Evolutionary conservation across 345 rosid genomes (phyloP), one percentile per base, ranked within the genome.

Genomic region (Aethionema arabicum): DNA sequence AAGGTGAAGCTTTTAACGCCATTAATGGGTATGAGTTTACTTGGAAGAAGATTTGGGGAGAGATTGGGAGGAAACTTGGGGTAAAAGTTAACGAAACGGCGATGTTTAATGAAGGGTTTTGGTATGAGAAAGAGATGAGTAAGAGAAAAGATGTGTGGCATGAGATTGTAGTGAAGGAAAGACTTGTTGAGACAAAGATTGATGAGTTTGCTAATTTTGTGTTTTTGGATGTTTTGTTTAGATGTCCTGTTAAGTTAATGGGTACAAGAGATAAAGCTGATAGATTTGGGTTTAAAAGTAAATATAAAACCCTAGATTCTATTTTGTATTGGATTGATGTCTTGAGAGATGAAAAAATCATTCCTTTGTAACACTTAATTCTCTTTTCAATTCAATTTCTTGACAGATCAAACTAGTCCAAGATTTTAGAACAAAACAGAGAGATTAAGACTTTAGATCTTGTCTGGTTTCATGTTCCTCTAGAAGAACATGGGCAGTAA

Each of bases 41-140:
- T 9, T 91, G 98, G 96, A 85, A 80, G 76, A 88, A 88, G 79
- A 76, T 86, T 14, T 86, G 98, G 98, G 82, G 85, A 0, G 63
- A 65, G 0, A 54, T 91, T 0, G 96, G 78, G 29, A 65, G 74
- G 49, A 88, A 86, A 66, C 68, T 91, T 11, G 87, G 85, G 0
- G 74, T 79, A 4, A 48, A 66, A 70, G 81, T 80, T 51, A 76
- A 72, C 3, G 56, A 82, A 52, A 45, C 47, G 0, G 73, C 68
- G 1, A 71, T 71, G 90, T 76, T 83, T 36, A 37, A n/a, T 21
- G 67, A 79, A 59, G 84, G 78, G 7, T 83, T 82, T 35, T 67
- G 69, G 78, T 83, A 70, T 45, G 71, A 72, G 2, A 63, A 29
- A 59, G 83, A 75, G 53, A 78, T 92, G 91, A 48, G 64, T 1